These are phyloP conservation scores for Rhodofomes roseus DNA, from an alignment of 1,284 basidiomycete species.

Conservation along the genomic window DNA sequence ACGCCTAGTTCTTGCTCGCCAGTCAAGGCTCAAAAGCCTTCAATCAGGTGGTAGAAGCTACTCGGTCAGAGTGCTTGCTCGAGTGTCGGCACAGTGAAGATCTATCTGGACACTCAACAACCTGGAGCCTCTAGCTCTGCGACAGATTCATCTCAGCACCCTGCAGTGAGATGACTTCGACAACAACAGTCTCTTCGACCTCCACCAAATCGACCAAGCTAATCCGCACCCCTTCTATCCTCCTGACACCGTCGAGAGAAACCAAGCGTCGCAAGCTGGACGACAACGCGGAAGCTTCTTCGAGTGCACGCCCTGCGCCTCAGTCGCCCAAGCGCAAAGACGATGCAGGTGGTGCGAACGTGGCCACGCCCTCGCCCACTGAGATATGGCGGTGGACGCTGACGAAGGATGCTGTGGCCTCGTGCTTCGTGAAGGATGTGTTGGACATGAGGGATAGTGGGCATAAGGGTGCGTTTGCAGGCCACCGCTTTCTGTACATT, in stretches of 20 bases:
- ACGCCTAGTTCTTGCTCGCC: too few relatives aligned
- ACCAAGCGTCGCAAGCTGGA: background rate
- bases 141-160: too few relatives aligned
- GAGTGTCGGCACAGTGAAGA: too few relatives aligned
- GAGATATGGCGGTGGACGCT: conserved; percentile 59
- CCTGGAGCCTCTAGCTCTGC: too few relatives aligned
- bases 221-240: background rate
- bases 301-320: background rate
- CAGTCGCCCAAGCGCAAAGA: background rate
- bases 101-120: too few relatives aligned
- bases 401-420: conserved; percentile 50
- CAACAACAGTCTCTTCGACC: background rate
- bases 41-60: too few relatives aligned
- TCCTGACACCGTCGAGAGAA: background rate
- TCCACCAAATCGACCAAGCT: background rate
- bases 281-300: background rate
- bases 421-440: conserved; percentile 62
- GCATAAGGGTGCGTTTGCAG: conserved; percentile 33
- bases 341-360: background rate
- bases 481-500: too few relatives aligned
- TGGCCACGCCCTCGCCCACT: background rate
- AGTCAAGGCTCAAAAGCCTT: too few relatives aligned
- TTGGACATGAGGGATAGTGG: conserved; percentile 46
- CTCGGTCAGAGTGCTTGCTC: too few relatives aligned
- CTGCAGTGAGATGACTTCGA: background rate